Evolutionary conservation across 371 early-diverging fungal species (phyloP).

Genomic region (Mucor sp.): DNA sequence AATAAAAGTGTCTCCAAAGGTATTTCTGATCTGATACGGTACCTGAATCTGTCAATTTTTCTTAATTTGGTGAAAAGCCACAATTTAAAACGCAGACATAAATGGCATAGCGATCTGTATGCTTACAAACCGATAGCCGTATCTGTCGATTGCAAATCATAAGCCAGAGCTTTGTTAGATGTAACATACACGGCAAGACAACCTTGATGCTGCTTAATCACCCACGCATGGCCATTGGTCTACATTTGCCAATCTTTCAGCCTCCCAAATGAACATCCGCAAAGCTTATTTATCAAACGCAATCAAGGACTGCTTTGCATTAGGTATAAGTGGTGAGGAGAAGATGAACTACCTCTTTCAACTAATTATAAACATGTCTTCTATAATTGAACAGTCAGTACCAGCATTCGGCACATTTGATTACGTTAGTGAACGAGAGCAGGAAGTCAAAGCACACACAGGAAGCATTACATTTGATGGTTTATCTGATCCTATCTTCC

Average conservation of each 20-base stretch:
- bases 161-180: too few relatives aligned
- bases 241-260: background rate
- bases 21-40: background rate
- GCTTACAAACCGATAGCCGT: too few relatives aligned
- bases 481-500: conserved; percentile 17
- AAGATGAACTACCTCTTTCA: background rate
- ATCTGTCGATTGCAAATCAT: too few relatives aligned
- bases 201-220: background rate
- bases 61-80: background rate
- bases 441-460: conserved; percentile 15
- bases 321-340: background rate
- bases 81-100: too few relatives aligned
- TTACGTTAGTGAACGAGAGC: conserved; percentile 9
- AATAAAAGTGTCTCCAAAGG: background rate
- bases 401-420: background rate
- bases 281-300: background rate
- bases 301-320: conserved; percentile 3
- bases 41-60: background rate
- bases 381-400: background rate
- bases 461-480: conserved; percentile 16
- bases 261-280: background rate
- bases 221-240: background rate
- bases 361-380: background rate
- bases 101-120: too few relatives aligned
- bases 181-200: too few relatives aligned